phyloP scores from a whole-genome alignment of 768 basidiomycete species.

The Tubosaeta brunneosetosa region DNA sequence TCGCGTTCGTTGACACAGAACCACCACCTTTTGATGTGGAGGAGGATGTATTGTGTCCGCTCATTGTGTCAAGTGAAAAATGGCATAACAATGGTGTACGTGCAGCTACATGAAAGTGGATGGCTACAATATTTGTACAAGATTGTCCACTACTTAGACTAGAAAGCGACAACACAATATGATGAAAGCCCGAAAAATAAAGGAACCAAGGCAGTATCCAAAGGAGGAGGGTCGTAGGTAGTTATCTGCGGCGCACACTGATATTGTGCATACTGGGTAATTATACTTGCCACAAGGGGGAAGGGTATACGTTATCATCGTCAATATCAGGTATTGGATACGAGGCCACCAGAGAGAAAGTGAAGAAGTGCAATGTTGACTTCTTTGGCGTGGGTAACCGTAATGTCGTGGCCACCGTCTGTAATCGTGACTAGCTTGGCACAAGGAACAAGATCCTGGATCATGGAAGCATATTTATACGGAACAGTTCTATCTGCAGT shows the following conservation, averaged over 20 bases:
- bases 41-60: background rate
- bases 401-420: constrained; percentile 30
- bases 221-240: constrained; percentile 5
- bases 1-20: constrained; percentile 13
- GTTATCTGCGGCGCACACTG: background rate
- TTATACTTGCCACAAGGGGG: background rate
- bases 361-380: constrained; percentile 26
- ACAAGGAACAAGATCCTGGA: constrained; percentile 27
- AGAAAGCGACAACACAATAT: constrained; percentile 6
- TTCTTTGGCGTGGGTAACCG: constrained; percentile 28
- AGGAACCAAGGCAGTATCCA: constrained; percentile 2
- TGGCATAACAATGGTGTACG: background rate
- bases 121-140: constrained; percentile 5
- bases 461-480: constrained; percentile 29
- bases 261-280: background rate
- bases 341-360: constrained; percentile 21
- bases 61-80: constrained; percentile 3
- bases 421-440: constrained; percentile 28
- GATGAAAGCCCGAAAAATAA: constrained; percentile 1
- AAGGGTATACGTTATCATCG: background rate
- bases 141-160: constrained; percentile 2
- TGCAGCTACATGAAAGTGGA: background rate
- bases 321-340: background rate
- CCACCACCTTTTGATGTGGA: background rate
- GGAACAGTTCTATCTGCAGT: constrained; percentile 32